A percentile compares a stretch with the other conserved stretches of the same genome.
phyloP scores from a whole-genome alignment of 371 early-diverging fungal genomes.

The Mucor sp. region DNA sequence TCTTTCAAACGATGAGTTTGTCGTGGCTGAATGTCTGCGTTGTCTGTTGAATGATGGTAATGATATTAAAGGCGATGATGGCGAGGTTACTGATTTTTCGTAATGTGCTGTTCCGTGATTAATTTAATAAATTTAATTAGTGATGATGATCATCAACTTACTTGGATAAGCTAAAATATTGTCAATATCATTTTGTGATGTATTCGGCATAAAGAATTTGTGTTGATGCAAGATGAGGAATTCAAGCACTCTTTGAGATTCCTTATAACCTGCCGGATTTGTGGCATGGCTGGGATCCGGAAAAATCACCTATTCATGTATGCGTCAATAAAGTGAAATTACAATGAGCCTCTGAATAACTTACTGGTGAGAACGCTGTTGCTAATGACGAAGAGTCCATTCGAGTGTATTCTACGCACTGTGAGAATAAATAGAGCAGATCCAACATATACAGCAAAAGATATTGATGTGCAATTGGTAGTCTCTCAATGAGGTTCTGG shows the following conservation, averaged over 20 bases:
- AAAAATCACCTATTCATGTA: slow-evolving; percentile 39
- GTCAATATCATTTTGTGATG: background rate
- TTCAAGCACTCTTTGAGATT: slow-evolving; percentile 58
- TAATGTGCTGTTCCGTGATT: background rate
- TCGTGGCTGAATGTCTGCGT: background rate
- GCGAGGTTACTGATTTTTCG: background rate
- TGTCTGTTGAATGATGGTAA: background rate
- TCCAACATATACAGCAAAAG: slow-evolving; percentile 64
- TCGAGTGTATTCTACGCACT: slow-evolving; percentile 49
- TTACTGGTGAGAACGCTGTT: slow-evolving; percentile 64
- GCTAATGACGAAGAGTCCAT: slow-evolving; percentile 64
- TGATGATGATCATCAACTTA: background rate
- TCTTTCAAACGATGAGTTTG: background rate
- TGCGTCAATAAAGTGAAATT: background rate
- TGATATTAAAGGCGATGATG: background rate
- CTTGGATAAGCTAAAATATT: background rate
- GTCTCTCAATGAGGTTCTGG: slow-evolving; percentile 50
- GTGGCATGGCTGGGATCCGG: slow-evolving; percentile 60
- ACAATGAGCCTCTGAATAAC: background rate
- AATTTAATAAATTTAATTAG: background rate
- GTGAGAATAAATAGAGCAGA: slow-evolving; percentile 55
- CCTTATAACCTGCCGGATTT: slow-evolving; percentile 59
- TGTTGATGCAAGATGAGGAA: slow-evolving; percentile 56
- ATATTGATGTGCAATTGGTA: slow-evolving; percentile 59
- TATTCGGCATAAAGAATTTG: slow-evolving; percentile 27